A percentile compares a stretch with the other conserved stretches of the same genome.
phyloP scores from a whole-genome alignment of 2,329 filamentous ascomycete species.

The Zopfia rhizophila region DNA sequence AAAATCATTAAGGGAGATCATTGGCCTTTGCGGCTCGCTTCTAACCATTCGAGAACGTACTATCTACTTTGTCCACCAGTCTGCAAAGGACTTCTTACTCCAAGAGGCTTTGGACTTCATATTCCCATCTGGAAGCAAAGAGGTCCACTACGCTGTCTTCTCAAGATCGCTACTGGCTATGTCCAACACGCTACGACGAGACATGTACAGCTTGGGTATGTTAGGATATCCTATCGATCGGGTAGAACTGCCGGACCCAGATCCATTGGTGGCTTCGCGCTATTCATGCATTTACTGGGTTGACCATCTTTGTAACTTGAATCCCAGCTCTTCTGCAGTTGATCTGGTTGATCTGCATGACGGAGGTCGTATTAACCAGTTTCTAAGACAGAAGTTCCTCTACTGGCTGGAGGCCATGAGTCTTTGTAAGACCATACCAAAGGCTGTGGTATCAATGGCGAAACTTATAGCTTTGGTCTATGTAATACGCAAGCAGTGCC shows the following conservation, averaged over 20 bases:
- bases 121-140: slow-evolving; percentile 37
- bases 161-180: too few species aligned
- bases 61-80: too few species aligned
- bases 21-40: slow-evolving; percentile 54
- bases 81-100: too few species aligned
- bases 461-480: too few species aligned
- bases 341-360: neutral
- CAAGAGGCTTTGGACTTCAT: slow-evolving; percentile 29
- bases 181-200: too few species aligned
- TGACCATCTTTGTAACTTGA: slow-evolving; percentile 35
- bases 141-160: too few species aligned
- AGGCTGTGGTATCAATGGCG: neutral
- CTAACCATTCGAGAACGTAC: slow-evolving; percentile 41
- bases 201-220: too few species aligned
- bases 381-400: slow-evolving; percentile 3
- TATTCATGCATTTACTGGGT: too few species aligned
- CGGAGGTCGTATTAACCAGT: slow-evolving; percentile 1
- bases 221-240: too few species aligned
- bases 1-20: slow-evolving; percentile 48
- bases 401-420: slow-evolving; percentile 21
- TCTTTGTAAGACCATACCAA: neutral
- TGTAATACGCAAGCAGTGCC: slow-evolving; percentile 8
- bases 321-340: neutral
- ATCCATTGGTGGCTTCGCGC: slow-evolving; percentile 31
- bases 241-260: too few species aligned